Evolutionary conservation across 352 stramenopile genomes (phyloP).

Genomic region (Phytophthora fragariaefolia): DNA sequence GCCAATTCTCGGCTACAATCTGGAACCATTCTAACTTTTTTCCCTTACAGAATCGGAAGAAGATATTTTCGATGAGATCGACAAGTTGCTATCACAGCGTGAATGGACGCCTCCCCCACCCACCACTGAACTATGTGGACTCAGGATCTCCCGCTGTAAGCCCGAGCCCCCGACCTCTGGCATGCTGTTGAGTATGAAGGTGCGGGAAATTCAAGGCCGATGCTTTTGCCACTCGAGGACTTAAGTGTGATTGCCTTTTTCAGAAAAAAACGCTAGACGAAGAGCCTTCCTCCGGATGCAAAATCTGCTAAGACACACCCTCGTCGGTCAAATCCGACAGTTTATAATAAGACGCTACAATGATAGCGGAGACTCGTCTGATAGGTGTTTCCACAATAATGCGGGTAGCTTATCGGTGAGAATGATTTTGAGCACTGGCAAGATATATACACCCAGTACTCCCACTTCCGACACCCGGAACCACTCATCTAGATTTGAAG

Average conservation of each 20-base stretch:
- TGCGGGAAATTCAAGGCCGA: constrained; percentile 1
- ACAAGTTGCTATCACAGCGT: constrained; percentile 61
- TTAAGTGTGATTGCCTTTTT: constrained; percentile 7
- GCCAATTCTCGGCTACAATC: not conserved
- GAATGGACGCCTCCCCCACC: constrained; percentile 58
- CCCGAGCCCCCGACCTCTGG: constrained; percentile 18
- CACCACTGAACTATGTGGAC: constrained; percentile 42
- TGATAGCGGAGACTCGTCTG: not conserved
- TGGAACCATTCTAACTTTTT: not conserved
- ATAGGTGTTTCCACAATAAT: too few relatives aligned
- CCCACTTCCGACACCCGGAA: too few relatives aligned
- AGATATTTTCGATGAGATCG: constrained; percentile 78
- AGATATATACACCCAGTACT: too few relatives aligned
- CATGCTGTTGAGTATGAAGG: constrained; percentile 30
- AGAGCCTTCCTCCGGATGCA: constrained; percentile 26
- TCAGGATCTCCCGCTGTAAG: constrained; percentile 36
- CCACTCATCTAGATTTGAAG: too few relatives aligned
- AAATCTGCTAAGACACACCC: constrained; percentile 25
- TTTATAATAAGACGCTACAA: not conserved
- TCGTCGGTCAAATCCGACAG: not conserved
- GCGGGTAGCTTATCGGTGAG: too few relatives aligned
- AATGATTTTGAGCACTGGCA: too few relatives aligned
- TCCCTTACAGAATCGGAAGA: constrained; percentile 66
- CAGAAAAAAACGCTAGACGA: constrained; percentile 28
- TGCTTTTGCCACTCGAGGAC: not conserved